phyloP scores from a whole-genome alignment of 345 rosid species.

The Syzygium aromaticum region DNA sequence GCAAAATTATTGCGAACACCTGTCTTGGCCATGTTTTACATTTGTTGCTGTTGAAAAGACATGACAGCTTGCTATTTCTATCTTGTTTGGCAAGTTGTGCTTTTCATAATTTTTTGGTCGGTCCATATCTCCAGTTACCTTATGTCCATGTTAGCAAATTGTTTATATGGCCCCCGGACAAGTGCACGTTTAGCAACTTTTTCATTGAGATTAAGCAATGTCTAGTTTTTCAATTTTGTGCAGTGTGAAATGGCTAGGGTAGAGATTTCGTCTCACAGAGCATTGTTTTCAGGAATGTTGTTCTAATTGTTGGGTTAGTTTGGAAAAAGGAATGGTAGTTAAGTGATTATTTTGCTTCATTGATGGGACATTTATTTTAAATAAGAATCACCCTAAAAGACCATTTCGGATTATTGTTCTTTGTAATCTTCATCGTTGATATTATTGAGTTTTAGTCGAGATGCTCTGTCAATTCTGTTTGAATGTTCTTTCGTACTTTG shows the following conservation, averaged over 20 bases:
- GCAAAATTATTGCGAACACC: background rate
- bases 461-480: background rate
- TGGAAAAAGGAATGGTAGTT: background rate
- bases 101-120: background rate
- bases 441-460: background rate
- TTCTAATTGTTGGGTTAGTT: background rate
- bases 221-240: background rate
- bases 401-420: background rate
- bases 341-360: background rate
- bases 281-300: background rate
- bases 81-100: background rate
- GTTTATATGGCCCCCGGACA: background rate
- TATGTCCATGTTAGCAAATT: background rate
- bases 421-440: background rate
- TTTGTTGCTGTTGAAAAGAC: background rate
- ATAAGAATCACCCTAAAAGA: background rate
- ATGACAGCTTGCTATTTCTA: background rate
- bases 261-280: background rate
- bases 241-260: background rate
- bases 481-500: background rate
- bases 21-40: background rate
- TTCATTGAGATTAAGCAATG: background rate
- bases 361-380: background rate
- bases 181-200: background rate
- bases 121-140: background rate